Percentiles rank a stretch among this genome's conserved stretches.
phyloP scores from a whole-genome alignment of 2,329 filamentous ascomycete genomes.

The Berkeleyomyces rouxiae region DNA sequence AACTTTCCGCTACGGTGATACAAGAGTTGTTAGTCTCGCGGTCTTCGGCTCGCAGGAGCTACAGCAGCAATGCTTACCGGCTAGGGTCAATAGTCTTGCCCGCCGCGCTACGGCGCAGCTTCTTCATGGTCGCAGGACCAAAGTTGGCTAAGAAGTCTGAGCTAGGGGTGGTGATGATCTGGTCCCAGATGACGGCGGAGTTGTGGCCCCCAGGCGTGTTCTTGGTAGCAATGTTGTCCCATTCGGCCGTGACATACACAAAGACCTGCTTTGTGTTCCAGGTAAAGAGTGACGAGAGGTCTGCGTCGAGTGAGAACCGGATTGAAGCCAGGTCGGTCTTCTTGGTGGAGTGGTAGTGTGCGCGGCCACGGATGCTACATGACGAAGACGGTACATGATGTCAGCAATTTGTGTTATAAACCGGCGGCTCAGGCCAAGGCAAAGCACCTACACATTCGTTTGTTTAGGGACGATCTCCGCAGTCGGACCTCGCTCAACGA shows the following conservation, averaged over 20 bases:
- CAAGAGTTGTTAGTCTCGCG: neutral
- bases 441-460: slow-evolving; percentile 58
- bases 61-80: slow-evolving; percentile 25
- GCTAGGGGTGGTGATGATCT: slow-evolving; percentile 65
- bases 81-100: slow-evolving; percentile 44
- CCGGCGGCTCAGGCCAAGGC: neutral
- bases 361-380: slow-evolving; percentile 63
- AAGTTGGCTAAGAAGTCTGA: slow-evolving; percentile 46
- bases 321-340: slow-evolving; percentile 93
- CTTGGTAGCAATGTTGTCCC: slow-evolving; percentile 27
- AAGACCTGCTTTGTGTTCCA: slow-evolving; percentile 99
- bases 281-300: slow-evolving; percentile 83
- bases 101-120: slow-evolving; percentile 40
- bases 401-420: neutral
- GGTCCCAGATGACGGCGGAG: slow-evolving; percentile 87
- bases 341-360: slow-evolving; percentile 88
- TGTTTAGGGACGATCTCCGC: slow-evolving; percentile 49
- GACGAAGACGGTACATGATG: neutral
- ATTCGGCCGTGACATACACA: slow-evolving; percentile 79
- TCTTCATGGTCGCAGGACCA: slow-evolving; percentile 42
- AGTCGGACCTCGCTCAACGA: slow-evolving; percentile 50
- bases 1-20: slow-evolving; percentile 46
- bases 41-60: neutral
- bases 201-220: slow-evolving; percentile 20
- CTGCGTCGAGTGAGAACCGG: slow-evolving; percentile 81